Percentiles rank a stretch among this genome's conserved stretches.
Conservation (phyloP, 495 filamentous ascomycete species). For the Aspergillus heteromorphus region DNA sequence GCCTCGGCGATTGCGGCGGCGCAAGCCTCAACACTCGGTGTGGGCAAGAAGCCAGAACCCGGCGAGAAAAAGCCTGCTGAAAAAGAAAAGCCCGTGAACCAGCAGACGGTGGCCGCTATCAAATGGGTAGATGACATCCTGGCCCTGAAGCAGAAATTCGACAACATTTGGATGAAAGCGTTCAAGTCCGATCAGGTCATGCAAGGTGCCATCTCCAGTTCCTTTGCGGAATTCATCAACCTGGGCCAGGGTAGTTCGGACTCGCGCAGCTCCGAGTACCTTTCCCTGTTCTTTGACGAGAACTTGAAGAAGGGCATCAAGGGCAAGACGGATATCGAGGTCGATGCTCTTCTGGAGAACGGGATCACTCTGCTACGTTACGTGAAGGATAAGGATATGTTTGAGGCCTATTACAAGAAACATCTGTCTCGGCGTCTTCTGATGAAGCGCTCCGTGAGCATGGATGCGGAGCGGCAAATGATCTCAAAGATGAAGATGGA, state of each 20-base stretch:
- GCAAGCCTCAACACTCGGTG: constrained; percentile 15
- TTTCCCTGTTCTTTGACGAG: constrained; percentile 96
- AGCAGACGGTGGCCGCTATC: constrained; percentile 75
- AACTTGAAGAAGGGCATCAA: constrained; percentile 92
- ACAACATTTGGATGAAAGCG: constrained; percentile 62
- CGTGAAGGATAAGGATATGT: constrained; percentile 87
- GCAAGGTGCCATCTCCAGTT: constrained; percentile 73
- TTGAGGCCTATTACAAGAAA: constrained; percentile 97
- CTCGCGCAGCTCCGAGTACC: constrained; percentile 74
- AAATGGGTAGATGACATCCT: constrained; percentile 95
- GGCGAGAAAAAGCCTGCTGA: constrained; percentile 34
- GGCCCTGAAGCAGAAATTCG: constrained; percentile 81
- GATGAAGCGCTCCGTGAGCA: constrained; percentile 78
- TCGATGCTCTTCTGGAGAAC: constrained; percentile 85
- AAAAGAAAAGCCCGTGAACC: constrained; percentile 49
- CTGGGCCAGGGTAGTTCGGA: constrained; percentile 42
- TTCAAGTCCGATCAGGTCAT: constrained; percentile 72
- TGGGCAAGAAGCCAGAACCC: constrained; percentile 27
- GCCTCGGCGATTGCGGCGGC: constrained; percentile 43
- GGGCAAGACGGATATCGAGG: constrained; percentile 83
- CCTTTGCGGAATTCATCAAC: constrained; percentile 90
- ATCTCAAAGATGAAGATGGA: constrained; percentile 94
- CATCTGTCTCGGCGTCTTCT: constrained; percentile 83
- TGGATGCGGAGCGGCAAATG: constrained; percentile 91
- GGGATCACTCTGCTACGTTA: constrained; percentile 83